These are phyloP conservation scores for Fallopia convolvulus DNA, from an alignment of 148 eudicot species.

Conservation along the genomic window DNA sequence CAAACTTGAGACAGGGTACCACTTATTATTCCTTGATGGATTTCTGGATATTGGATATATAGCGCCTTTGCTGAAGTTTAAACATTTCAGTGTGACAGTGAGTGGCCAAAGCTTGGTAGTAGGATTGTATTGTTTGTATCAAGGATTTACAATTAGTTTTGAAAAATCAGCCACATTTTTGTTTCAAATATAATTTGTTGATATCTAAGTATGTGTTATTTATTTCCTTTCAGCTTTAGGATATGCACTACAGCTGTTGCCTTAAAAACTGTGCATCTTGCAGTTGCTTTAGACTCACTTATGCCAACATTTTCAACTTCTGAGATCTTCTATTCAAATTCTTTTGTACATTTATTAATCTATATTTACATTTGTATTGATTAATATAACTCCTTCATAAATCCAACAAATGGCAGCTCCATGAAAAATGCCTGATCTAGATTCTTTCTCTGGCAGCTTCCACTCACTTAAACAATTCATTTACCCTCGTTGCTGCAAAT, in stretches of 20 bases:
- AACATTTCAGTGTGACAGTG: background rate
- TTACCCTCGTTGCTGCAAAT: conserved; percentile 82
- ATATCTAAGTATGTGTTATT: background rate
- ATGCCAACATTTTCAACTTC: background rate
- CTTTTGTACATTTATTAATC: background rate
- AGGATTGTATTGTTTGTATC: background rate
- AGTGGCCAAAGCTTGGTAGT: background rate
- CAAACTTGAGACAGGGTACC: background rate
- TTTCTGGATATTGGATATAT: background rate
- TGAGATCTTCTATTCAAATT: background rate
- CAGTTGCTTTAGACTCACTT: background rate
- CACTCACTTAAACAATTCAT: conserved; percentile 55
- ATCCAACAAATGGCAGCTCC: too few relatives aligned
- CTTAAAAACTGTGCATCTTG: background rate
- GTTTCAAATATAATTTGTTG: background rate
- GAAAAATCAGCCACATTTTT: background rate
- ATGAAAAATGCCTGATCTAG: too few relatives aligned
- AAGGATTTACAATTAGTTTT: background rate
- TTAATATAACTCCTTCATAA: background rate
- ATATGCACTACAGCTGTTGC: background rate
- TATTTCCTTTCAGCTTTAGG: background rate
- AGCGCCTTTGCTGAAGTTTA: background rate
- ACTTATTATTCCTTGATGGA: background rate
- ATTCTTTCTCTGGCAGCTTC: conserved; percentile 45
- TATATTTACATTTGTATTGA: background rate